A percentile compares a stretch with the other conserved stretches of the same genome.
These are phyloP conservation scores for Hansenula lynferdii DNA, from an alignment of 1,139 yeast species.

Conservation along the genomic window DNA sequence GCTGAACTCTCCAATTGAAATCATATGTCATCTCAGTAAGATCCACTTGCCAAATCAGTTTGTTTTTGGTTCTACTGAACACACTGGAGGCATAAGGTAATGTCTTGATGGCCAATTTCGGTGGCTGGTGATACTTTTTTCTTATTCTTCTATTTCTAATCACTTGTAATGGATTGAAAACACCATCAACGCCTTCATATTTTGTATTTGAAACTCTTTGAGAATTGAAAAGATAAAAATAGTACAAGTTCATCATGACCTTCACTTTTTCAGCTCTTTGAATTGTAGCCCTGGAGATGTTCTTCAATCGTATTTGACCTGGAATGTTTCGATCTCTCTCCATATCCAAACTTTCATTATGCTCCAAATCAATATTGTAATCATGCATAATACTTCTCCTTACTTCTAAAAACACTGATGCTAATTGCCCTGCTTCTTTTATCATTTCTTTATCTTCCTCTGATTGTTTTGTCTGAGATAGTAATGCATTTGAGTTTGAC, in stretches of 20 bases:
- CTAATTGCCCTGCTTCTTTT: constrained; percentile 39
- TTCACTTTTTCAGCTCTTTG: constrained; percentile 51
- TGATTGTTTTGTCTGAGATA: neutral
- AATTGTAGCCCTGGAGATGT: constrained; percentile 34
- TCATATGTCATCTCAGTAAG: constrained; percentile 60
- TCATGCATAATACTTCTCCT: constrained; percentile 37
- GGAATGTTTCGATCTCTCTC: constrained; percentile 12
- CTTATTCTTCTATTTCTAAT: constrained; percentile 63
- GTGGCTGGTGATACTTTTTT: constrained; percentile 34
- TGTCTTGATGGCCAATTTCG: constrained; percentile 23
- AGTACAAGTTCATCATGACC: constrained; percentile 46
- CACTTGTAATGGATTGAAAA: constrained; percentile 77
- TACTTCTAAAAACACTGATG: constrained; percentile 39
- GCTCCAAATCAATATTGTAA: constrained; percentile 30
- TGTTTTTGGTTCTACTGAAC: constrained; percentile 38
- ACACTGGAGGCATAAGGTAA: constrained; percentile 51
- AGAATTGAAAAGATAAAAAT: constrained; percentile 40
- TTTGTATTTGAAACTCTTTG: constrained; percentile 22
- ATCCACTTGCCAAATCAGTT: constrained; percentile 61
- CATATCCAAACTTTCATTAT: constrained; percentile 12
- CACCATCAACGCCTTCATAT: constrained; percentile 48
- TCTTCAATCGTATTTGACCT: constrained; percentile 12
- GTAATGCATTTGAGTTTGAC: neutral
- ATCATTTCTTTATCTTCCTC: constrained; percentile 5
- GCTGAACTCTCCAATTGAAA: constrained; percentile 58